Conservation (phyloP, 306 rosid genomes). For the Dryas alaskensis region DNA sequence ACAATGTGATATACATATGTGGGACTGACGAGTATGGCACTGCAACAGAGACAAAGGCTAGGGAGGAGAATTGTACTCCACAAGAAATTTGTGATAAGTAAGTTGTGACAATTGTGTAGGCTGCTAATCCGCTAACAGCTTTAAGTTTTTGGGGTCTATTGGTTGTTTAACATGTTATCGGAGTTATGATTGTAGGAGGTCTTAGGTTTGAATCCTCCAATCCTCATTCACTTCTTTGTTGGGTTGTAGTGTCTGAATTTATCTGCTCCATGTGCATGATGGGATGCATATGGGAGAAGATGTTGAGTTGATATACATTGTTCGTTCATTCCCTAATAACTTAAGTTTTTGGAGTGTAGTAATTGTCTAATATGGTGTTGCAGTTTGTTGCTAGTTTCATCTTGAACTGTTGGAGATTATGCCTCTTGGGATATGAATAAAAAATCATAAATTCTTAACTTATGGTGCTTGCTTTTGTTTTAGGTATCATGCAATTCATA, state of each 20-base stretch:
- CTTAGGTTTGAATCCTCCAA: too few species aligned
- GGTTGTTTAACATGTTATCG: too few species aligned
- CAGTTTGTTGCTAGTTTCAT: too few species aligned
- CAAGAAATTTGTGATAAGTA: constrained; percentile 75
- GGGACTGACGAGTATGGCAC: constrained; percentile 85
- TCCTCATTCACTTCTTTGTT: too few species aligned
- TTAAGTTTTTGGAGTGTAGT: not conserved
- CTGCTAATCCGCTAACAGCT: too few species aligned
- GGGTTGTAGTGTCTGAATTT: too few species aligned
- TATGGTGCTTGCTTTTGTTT: constrained; percentile 8
- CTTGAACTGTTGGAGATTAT: not conserved
- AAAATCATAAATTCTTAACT: not conserved
- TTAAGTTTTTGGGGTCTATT: too few species aligned
- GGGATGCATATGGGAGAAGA: too few species aligned
- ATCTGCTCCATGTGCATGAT: too few species aligned
- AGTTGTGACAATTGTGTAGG: not conserved
- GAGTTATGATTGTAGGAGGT: too few species aligned
- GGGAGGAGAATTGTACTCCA: constrained; percentile 68
- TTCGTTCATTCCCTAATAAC: not conserved
- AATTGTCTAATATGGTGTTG: too few species aligned
- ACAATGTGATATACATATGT: constrained; percentile 63
- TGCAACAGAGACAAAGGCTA: constrained; percentile 74
- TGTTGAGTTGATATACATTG: not conserved
- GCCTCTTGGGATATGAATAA: not conserved
- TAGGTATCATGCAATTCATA: constrained; percentile 66